These are phyloP conservation scores for Sclerotinia spermophila DNA, from an alignment of 2,329 filamentous ascomycete genomes.

Conservation along the genomic window DNA sequence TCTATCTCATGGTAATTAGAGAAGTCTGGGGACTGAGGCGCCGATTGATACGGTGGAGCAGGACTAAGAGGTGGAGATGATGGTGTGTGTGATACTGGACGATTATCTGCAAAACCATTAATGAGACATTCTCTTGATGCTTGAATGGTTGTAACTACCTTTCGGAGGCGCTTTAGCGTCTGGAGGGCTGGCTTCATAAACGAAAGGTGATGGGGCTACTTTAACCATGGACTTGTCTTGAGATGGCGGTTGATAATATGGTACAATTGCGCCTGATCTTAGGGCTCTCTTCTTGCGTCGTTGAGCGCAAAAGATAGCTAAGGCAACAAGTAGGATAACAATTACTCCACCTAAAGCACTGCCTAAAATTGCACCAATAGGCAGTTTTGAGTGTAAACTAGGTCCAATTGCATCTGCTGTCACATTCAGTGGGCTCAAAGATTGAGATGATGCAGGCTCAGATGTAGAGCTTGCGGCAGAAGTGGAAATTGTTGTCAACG, in stretches of 20 bases:
- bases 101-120: background rate
- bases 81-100: background rate
- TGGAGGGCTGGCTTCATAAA: background rate
- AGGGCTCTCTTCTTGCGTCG: background rate
- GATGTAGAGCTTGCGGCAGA: background rate
- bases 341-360: background rate
- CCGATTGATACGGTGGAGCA: constrained; percentile 12
- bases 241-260: background rate
- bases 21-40: background rate
- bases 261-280: background rate
- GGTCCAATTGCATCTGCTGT: background rate
- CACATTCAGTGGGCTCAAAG: background rate
- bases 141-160: background rate
- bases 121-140: background rate
- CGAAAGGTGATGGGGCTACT: background rate
- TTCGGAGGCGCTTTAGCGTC: background rate
- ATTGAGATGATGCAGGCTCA: background rate
- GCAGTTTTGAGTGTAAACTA: background rate
- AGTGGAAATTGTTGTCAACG: background rate
- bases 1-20: constrained; percentile 11
- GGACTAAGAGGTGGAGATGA: constrained; percentile 2
- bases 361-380: background rate
- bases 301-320: background rate
- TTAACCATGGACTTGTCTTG: background rate
- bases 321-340: background rate